These are phyloP conservation scores for Cunninghamia lanceolata DNA, from an alignment of 75 land plant species.

Conservation along the genomic window DNA sequence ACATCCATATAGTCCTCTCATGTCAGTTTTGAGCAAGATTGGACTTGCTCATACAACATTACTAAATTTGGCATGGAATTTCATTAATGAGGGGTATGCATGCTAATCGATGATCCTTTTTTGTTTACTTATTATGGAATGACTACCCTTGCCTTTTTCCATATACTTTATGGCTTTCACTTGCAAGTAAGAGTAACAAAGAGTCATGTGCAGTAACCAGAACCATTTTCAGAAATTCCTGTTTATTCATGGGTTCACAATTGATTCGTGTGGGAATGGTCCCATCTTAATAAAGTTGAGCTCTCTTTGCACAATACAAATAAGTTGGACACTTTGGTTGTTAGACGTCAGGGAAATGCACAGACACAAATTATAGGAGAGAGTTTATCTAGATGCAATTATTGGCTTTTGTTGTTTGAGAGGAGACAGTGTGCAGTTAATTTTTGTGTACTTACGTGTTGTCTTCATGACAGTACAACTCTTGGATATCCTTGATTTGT, in stretches of 20 bases:
- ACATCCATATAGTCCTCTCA: slow-evolving; percentile 70
- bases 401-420: background rate
- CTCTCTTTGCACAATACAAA: background rate
- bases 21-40: slow-evolving; percentile 52
- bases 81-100: slow-evolving; percentile 79
- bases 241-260: background rate
- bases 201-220: background rate
- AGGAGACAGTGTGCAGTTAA: too few relatives aligned
- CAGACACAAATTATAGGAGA: background rate
- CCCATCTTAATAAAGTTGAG: background rate
- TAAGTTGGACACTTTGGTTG: background rate
- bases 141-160: background rate
- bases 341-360: background rate
- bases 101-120: background rate
- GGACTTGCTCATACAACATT: slow-evolving; percentile 58
- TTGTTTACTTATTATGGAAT: background rate
- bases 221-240: background rate
- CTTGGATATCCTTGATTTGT: background rate
- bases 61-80: slow-evolving; percentile 56
- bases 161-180: background rate
- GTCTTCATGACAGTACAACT: background rate
- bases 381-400: background rate
- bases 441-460: background rate
- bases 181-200: background rate
- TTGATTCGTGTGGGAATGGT: background rate